Base-by-base conservation (phyloP, 768 basidiomycete genomes). In the Mycena vulgaris region DNA sequence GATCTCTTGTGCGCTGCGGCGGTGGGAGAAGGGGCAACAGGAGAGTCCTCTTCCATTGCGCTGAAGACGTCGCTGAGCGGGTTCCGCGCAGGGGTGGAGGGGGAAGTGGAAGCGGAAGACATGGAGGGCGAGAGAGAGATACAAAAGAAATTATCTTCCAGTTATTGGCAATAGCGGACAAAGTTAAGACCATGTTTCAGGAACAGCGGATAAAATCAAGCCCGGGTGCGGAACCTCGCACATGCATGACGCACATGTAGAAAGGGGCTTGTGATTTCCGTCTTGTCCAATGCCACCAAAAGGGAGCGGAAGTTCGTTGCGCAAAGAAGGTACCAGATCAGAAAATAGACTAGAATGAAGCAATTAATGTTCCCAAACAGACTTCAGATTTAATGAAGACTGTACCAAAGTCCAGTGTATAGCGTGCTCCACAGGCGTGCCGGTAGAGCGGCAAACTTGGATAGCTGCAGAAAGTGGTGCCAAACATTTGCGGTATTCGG, bases 251-350 rank as follows among this genome's bases (percentile, higher is more conserved):
- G 35, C 35, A 37, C 6, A 37, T 37, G 35, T 37, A 14, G 35
- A 6, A 37, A 14, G 35, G 6, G 35, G 42, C 42, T 21, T 45
- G 42, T 8, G 7, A 8, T 45, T 19, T 14, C 21, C 42, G 7
- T 45, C 42, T 45, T 45, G 42, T 45, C 42, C 45, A 9, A 60
- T 60, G 59, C 59, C 59, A 30, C 59, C 59, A 28, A 60, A 60
- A 60, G 59, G 59, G n/a, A 60, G 42, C 10, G 45, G 28, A 35
- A 55, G 35, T 14, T 16, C 8, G 39, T 16, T 48, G 25, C 25
- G 23, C 3, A 45, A 60, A 17, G 31, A 60, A 48, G 59, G 59
- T 60, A 35, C 40, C 37, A n/a, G 23, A 33, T 23, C 23, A 19
- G 16, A 21, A 58, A 39, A 31, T 19, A 47, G 21, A 11, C 33